Percentiles rank a stretch among this genome's conserved stretches.
phyloP scores from a whole-genome alignment of 257 asterid genomes.

The Mentha longifolia region DNA sequence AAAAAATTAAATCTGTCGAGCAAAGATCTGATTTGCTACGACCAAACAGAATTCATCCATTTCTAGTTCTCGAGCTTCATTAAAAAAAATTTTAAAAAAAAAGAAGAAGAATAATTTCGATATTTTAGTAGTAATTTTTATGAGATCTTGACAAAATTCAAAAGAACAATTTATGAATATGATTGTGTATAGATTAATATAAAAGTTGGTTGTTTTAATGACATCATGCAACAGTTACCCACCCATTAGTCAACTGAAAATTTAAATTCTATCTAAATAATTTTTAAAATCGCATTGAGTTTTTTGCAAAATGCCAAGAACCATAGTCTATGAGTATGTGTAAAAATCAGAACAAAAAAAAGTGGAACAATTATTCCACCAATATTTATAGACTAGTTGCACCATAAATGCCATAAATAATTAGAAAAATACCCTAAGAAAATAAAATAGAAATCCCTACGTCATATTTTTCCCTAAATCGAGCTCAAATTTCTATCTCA shows the following conservation, averaged over 20 bases:
- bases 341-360: not conserved
- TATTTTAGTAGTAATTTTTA: not conserved
- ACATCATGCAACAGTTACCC: constrained; percentile 20
- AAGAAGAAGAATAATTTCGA: not conserved
- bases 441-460: not conserved
- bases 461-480: not conserved
- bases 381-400: not conserved
- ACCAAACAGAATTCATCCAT: not conserved
- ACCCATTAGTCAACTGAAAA: constrained; percentile 28
- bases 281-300: not conserved
- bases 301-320: constrained; percentile 7
- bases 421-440: not conserved
- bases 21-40: constrained; percentile 11
- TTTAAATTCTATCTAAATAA: not conserved
- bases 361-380: not conserved
- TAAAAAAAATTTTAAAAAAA: not conserved
- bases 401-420: not conserved
- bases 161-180: not conserved
- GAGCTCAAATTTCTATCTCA: not conserved
- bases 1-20: constrained; percentile 1
- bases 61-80: not conserved
- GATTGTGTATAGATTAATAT: not conserved
- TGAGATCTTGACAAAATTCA: not conserved
- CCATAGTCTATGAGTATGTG: no score
- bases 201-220: not conserved